A percentile compares a stretch with the other conserved stretches of the same genome.
phyloP scores from a whole-genome alignment of 2,329 filamentous ascomycete species.

The Aspergillus unguis region DNA sequence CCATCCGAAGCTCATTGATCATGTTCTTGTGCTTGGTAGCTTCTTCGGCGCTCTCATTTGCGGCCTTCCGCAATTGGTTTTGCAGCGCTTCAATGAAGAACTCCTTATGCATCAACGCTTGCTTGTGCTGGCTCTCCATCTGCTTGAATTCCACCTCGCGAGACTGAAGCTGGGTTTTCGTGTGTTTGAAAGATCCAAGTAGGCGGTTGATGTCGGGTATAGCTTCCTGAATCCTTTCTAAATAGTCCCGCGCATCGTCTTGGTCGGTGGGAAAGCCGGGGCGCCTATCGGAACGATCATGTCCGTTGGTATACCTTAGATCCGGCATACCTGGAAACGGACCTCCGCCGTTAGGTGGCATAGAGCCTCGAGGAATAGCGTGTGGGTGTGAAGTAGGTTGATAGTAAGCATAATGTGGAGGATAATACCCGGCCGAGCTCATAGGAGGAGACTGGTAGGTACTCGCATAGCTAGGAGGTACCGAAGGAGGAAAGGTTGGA shows the following conservation, averaged over 20 bases:
- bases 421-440: slow-evolving; percentile 28
- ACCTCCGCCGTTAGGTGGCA: slow-evolving; percentile 28
- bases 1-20: slow-evolving; percentile 49
- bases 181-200: slow-evolving; percentile 48
- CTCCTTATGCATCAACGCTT: slow-evolving; percentile 52
- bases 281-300: slow-evolving; percentile 28
- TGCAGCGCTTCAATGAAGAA: slow-evolving; percentile 52
- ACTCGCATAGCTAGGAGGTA: slow-evolving; percentile 23
- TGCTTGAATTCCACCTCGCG: slow-evolving; percentile 51
- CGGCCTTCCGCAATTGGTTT: slow-evolving; percentile 48
- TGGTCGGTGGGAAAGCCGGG: slow-evolving; percentile 30
- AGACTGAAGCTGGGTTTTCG: slow-evolving; percentile 48
- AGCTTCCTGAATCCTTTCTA: slow-evolving; percentile 45
- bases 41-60: slow-evolving; percentile 51
- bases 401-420: slow-evolving; percentile 33
- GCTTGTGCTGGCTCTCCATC: slow-evolving; percentile 49
- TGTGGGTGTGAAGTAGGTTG: slow-evolving; percentile 28
- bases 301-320: slow-evolving; percentile 21
- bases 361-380: slow-evolving; percentile 29
- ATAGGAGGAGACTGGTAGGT: slow-evolving; percentile 37
- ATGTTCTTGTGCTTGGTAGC: slow-evolving; percentile 41
- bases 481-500: slow-evolving; percentile 24
- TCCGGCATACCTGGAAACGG: slow-evolving; percentile 33
- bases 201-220: slow-evolving; percentile 47
- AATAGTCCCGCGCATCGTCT: slow-evolving; percentile 38